Percentiles rank a stretch among this genome's conserved stretches.
phyloP scores from a whole-genome alignment of 805 yeast genomes.

The Barnettozyma californica region DNA sequence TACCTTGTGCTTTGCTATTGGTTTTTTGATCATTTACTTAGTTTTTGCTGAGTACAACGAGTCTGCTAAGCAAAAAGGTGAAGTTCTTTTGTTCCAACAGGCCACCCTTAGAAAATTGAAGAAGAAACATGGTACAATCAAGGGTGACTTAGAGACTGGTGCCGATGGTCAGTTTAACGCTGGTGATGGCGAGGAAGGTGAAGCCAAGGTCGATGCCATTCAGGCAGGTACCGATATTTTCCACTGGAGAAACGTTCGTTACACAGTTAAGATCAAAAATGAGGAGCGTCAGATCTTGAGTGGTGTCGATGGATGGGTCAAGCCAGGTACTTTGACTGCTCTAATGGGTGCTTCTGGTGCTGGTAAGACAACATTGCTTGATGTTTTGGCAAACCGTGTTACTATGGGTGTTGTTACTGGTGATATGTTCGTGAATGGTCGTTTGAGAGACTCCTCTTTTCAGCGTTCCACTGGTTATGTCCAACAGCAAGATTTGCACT shows the following conservation, averaged over 20 bases:
- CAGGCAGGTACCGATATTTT: constrained; percentile 47
- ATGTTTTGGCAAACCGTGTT: constrained; percentile 66
- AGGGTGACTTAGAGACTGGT: constrained; percentile 25
- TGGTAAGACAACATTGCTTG: constrained; percentile 71
- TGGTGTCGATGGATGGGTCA: constrained; percentile 77
- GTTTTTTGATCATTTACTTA: constrained; percentile 52
- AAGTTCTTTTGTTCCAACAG: constrained; percentile 54
- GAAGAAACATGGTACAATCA: constrained; percentile 31
- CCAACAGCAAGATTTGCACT: constrained; percentile 73
- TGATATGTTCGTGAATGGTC: constrained; percentile 58
- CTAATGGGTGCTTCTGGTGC: constrained; percentile 78
- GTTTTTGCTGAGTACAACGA: constrained; percentile 49
- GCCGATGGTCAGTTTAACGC: constrained; percentile 24
- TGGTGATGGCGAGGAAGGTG: constrained; percentile 15
- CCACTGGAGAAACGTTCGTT: constrained; percentile 75
- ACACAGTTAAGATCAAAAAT: constrained; percentile 58
- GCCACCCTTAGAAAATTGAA: constrained; percentile 42
- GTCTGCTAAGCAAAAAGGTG: constrained; percentile 68
- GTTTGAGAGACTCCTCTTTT: constrained; percentile 53
- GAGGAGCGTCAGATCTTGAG: constrained; percentile 57
- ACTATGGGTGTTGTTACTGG: constrained; percentile 69
- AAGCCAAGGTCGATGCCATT: constrained; percentile 24
- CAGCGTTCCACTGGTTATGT: constrained; percentile 54
- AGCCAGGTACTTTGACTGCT: constrained; percentile 79
- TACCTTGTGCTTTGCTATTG: constrained; percentile 45